Evolutionary conservation across 2,329 filamentous ascomycete genomes (phyloP), one percentile per base, ranked within the genome.

Genomic region (Corniculantispora saksenae): DNA sequence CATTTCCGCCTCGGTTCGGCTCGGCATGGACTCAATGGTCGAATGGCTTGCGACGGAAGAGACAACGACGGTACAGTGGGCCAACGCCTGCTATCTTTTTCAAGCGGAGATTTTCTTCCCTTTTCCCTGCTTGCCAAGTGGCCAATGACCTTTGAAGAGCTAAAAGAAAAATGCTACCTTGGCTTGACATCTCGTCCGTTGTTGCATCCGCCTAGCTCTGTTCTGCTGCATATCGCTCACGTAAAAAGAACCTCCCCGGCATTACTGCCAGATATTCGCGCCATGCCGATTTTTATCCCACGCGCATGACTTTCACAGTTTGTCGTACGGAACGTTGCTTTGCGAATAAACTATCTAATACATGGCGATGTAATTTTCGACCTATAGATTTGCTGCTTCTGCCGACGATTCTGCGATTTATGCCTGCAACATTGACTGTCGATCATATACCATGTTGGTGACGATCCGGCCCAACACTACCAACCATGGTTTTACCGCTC

Each of bases 1-100:
- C 40, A 29, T 21, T 25, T n/a, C 35, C n/a, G n/a, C n/a, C n/a
- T 57, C 56, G 56, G 56, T 43, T 59, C 43, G 43, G 56, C 27
- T 59, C 54, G 35, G 56, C 56, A 23, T 59, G 38, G 23, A 45
- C 25, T 21, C 58, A 21, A 61, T 38, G 13, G 19, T 21, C n/a
- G 5, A 10, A 25, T 6, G 27, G 27, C 10, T 35, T 32, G 15
- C 51, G 17, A 23, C n/a, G 32, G 13, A 29, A 55, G 10, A 38
- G 13, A 12, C 13, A 55, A 47, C 43, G 3, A 17, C 17, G 8
- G 43, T n/a, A n/a, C 13, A 21, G 43, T 19, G 54, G 54, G 54
- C 54, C 54, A n/a, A 55, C 35, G 21, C 35, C 17, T 56, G 32
- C 29, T 25, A 15, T 15, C 2, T 25, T 15, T 8, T 40, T 25